Conservation (phyloP, 257 asterid genomes). For the Scutellaria minor region DNA sequence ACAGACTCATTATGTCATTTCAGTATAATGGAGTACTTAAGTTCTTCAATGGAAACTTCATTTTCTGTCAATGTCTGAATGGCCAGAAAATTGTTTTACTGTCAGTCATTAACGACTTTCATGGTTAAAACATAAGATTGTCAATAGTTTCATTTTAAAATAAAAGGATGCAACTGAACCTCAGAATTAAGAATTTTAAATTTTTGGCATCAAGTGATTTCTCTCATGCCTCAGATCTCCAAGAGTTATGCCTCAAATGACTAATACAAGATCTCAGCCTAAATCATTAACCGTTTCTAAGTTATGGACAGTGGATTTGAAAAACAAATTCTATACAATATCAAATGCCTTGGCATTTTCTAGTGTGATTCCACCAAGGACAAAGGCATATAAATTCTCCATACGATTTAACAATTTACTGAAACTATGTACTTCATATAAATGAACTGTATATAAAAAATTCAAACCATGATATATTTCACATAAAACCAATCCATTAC, state of each 20-base stretch:
- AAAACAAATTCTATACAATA: background rate
- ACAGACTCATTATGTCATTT: background rate
- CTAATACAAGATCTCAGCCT: conserved; percentile 3
- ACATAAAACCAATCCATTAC: conserved; percentile 6
- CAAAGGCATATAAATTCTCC: conserved; percentile 4
- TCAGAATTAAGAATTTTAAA: background rate
- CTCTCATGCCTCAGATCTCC: background rate
- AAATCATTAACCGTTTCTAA: background rate
- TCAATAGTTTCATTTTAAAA: background rate
- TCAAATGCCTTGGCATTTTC: background rate
- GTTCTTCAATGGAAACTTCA: background rate
- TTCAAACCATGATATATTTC: conserved; percentile 13
- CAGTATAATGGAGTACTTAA: background rate
- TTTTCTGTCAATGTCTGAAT: background rate
- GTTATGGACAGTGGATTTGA: background rate
- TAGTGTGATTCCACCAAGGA: background rate
- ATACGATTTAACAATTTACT: background rate
- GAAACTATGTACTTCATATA: conserved; percentile 7
- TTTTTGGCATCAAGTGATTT: background rate
- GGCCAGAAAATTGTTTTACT: background rate
- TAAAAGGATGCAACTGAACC: background rate
- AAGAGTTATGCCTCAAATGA: background rate
- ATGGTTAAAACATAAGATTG: background rate
- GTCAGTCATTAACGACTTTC: background rate
- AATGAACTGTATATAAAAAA: background rate